These are phyloP conservation scores for Cocos nucifera DNA, from an alignment of 176 grass and related monocot genomes.

Conservation along the genomic window DNA sequence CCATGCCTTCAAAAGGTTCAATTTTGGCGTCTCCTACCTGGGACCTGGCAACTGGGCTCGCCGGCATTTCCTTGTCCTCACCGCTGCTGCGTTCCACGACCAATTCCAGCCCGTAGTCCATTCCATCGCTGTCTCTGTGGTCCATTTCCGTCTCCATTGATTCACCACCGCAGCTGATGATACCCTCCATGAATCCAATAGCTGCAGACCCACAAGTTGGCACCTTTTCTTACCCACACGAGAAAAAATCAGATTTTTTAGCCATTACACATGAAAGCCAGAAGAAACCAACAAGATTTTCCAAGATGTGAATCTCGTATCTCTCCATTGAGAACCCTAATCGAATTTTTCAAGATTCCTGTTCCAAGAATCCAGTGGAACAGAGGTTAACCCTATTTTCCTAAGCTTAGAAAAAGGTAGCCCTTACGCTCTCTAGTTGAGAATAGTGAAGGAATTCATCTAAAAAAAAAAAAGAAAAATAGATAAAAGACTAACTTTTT, in stretches of 20 bases:
- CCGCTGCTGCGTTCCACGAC: constrained; percentile 32
- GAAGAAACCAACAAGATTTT: no score
- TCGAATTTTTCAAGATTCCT: no score
- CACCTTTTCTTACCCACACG: neutral
- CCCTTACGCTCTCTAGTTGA: no score
- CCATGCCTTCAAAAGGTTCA: constrained; percentile 64
- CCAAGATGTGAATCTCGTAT: no score
- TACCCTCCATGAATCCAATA: constrained; percentile 23
- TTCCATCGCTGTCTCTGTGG: constrained; percentile 37
- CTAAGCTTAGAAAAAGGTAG: no score
- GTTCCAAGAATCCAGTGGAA: no score
- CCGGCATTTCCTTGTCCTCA: constrained; percentile 11
- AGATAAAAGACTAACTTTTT: no score
- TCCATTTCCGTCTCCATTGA: constrained; percentile 37
- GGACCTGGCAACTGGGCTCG: neutral
- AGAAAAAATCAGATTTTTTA: constrained; percentile 10
- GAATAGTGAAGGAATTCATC: no score
- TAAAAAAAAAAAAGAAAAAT: no score
- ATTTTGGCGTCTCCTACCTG: constrained; percentile 18
- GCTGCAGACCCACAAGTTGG: neutral
- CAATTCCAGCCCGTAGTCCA: constrained; percentile 35
- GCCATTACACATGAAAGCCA: neutral
- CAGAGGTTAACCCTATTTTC: no score
- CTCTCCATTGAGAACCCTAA: no score
- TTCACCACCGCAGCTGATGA: constrained; percentile 17